phyloP scores from a whole-genome alignment of 345 rosid genomes.

The Arabidopsis thaliana region TAIR10.1 NC_003074.8:8296001-8296500 shows the following conservation, averaged over 20 bases:
- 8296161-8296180: conserved; percentile 67
- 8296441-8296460: conserved; percentile 14
- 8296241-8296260: conserved; percentile 45
- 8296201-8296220: conserved; percentile 75
- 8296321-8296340: conserved; percentile 60
- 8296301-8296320: conserved; percentile 78
- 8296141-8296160: conserved; percentile 64
- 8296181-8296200: conserved; percentile 87
- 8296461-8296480: conserved; percentile 14
- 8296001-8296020: conserved; percentile 61
- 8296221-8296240: conserved; percentile 53
- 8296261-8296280: conserved; percentile 45
- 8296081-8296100: conserved; percentile 69
- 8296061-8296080: conserved; percentile 77
- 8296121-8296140: conserved; percentile 68
- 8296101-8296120: conserved; percentile 68
- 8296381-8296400: conserved; percentile 24
- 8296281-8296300: conserved; percentile 78
- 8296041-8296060: conserved; percentile 83
- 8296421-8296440: neutral
- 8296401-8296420: conserved; percentile 6
- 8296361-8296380: conserved; percentile 29
- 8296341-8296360: conserved; percentile 46
- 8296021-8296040: conserved; percentile 81
- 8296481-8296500: conserved; percentile 14